Percentiles rank a stretch among this genome's conserved stretches.
Conservation (phyloP, 306 rosid species). For the Pyrus communis region DNA sequence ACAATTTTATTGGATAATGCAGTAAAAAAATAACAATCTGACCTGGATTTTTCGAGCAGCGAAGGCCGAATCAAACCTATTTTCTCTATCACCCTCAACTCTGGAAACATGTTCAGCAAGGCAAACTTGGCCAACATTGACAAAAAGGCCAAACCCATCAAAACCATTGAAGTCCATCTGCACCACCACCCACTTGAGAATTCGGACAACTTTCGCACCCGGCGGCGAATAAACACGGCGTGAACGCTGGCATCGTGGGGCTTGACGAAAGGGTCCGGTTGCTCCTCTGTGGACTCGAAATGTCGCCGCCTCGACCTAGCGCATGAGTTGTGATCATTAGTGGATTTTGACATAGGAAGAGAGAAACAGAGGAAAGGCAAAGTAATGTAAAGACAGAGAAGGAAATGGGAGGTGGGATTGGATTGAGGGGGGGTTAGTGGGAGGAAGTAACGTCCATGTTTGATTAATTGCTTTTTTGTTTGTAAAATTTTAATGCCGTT, state of each 20-base stretch:
- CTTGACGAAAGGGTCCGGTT: neutral
- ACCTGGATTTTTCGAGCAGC: neutral
- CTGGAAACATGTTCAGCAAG: conserved; percentile 28
- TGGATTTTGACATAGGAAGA: conserved; percentile 9
- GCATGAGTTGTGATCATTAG: neutral
- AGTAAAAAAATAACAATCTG: neutral
- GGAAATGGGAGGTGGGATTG: neutral
- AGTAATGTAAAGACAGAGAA: neutral
- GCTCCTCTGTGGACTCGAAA: neutral
- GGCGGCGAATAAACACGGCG: neutral
- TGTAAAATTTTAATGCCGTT: neutral
- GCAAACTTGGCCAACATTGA: conserved; percentile 33
- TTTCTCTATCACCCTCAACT: conserved; percentile 3
- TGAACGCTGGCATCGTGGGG: too few relatives aligned
- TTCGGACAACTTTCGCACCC: neutral
- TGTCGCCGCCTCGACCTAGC: conserved; percentile 22
- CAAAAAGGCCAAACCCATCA: conserved; percentile 31
- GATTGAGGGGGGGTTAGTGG: neutral
- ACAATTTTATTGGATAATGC: neutral
- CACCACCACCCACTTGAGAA: neutral
- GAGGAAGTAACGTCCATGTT: neutral
- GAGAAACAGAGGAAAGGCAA: neutral
- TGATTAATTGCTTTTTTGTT: conserved; percentile 11
- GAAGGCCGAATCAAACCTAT: neutral
- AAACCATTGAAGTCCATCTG: conserved; percentile 10